Evolutionary conservation across 176 grass and related monocot genomes (phyloP).

Genomic region (Carex myosuroides): DNA sequence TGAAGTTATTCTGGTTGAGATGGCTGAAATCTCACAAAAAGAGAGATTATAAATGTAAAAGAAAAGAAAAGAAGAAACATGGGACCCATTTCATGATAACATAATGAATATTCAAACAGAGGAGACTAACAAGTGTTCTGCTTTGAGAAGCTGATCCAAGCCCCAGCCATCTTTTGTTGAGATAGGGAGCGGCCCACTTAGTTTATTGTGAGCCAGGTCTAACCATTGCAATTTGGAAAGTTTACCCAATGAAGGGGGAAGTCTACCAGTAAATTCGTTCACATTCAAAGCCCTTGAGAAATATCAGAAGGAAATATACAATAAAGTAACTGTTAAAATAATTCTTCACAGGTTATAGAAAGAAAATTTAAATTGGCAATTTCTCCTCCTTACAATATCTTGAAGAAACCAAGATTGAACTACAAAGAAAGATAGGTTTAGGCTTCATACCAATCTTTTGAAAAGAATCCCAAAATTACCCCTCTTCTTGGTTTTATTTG

Average conservation of each 20-base stretch:
- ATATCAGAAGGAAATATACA: neutral
- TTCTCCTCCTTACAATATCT: neutral
- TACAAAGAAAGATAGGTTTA: no score
- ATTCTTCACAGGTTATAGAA: neutral
- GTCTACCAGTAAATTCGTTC: conserved; percentile 45
- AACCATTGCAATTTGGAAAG: conserved; percentile 49
- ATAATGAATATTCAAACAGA: no score
- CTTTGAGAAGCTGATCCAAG: conserved; percentile 46
- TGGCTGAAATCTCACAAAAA: conserved; percentile 43
- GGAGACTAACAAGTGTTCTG: conserved; percentile 53
- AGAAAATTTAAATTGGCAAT: neutral
- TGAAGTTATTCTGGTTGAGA: conserved; percentile 59
- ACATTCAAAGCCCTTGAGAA: conserved; percentile 44
- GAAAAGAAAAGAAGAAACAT: no score
- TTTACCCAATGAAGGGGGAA: conserved; percentile 59
- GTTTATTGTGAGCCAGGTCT: conserved; percentile 50
- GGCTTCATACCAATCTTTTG: no score
- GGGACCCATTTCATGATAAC: no score
- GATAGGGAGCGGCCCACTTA: conserved; percentile 48
- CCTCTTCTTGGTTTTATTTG: no score
- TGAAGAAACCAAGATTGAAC: neutral
- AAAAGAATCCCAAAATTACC: no score
- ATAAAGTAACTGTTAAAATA: neutral
- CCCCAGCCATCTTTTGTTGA: conserved; percentile 44
- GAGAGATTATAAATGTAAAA: no score